Conservation (phyloP, 164 flowering plant genomes). For the Litsea cubeba region DNA sequence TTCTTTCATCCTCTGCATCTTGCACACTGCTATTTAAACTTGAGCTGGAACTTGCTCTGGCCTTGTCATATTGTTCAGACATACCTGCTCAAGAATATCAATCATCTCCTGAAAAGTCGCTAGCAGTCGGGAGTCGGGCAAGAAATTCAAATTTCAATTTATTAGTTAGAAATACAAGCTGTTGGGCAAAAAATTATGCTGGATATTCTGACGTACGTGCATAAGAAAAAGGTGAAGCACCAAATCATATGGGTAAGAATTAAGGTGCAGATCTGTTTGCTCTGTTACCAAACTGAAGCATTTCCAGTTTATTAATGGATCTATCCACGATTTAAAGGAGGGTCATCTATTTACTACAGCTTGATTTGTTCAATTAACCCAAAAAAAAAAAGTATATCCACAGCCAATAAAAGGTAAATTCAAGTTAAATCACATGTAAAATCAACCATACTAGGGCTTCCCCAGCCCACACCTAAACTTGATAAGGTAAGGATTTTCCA, state of each 20-base stretch:
- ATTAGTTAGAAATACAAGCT: background rate
- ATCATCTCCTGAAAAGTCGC: slow-evolving; percentile 9
- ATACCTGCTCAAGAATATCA: slow-evolving; percentile 24
- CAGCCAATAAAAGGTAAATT: too few relatives aligned
- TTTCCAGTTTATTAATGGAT: background rate
- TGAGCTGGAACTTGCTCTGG: slow-evolving; percentile 31
- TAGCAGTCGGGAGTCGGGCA: background rate
- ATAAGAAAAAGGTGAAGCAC: background rate
- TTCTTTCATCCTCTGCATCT: slow-evolving; percentile 28
- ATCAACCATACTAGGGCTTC: too few relatives aligned
- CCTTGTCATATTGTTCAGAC: slow-evolving; percentile 34
- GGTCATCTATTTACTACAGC: background rate
- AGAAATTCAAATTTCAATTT: background rate
- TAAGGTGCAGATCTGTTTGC: too few relatives aligned
- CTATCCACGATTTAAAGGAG: background rate
- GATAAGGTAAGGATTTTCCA: too few relatives aligned
- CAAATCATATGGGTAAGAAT: background rate
- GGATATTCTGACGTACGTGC: background rate
- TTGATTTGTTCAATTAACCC: background rate
- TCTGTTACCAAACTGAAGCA: too few relatives aligned
- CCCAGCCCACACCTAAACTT: too few relatives aligned
- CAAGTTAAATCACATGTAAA: too few relatives aligned
- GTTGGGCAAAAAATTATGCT: background rate
- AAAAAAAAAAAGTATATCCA: too few relatives aligned
- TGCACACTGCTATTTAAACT: slow-evolving; percentile 28